A percentile compares a stretch with the other conserved stretches of the same genome.
These are phyloP conservation scores for Porphyrellus cyaneotinctus DNA, from an alignment of 768 basidiomycete species.

Conservation along the genomic window DNA sequence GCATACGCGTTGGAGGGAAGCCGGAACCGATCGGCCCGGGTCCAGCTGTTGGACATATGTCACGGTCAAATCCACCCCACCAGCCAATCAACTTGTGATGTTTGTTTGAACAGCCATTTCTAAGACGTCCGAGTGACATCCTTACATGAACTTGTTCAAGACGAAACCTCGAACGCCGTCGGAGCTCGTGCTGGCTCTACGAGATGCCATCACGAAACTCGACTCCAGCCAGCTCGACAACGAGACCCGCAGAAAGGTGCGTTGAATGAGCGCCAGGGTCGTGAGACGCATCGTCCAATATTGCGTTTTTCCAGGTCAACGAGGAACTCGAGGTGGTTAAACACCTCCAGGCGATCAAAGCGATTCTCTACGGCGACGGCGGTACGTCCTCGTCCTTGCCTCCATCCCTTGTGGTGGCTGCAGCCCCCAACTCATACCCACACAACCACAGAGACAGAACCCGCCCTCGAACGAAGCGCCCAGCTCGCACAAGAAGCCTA, in stretches of 20 bases:
- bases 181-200: slow-evolving; percentile 77
- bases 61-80: too few relatives aligned
- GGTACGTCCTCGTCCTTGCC: slow-evolving; percentile 46
- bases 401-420: background rate
- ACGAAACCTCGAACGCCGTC: slow-evolving; percentile 82
- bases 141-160: slow-evolving; percentile 91
- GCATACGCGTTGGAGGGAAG: too few relatives aligned
- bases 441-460: slow-evolving; percentile 44
- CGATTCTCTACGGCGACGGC: slow-evolving; percentile 81
- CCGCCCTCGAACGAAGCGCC: slow-evolving; percentile 82
- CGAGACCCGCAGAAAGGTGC: slow-evolving; percentile 77
- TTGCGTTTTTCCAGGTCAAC: slow-evolving; percentile 63
- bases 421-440: too few relatives aligned
- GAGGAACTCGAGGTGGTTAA: slow-evolving; percentile 79
- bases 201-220: slow-evolving; percentile 74
- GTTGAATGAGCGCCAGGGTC: slow-evolving; percentile 17
- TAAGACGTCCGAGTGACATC: too few relatives aligned
- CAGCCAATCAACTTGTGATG: too few relatives aligned
- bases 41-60: too few relatives aligned
- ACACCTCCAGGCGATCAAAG: slow-evolving; percentile 86
- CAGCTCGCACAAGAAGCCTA: slow-evolving; percentile 97
- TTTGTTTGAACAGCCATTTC: too few relatives aligned
- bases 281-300: too few relatives aligned
- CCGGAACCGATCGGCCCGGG: too few relatives aligned
- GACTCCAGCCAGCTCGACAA: slow-evolving; percentile 69